Evolutionary conservation across 768 basidiomycete genomes (phyloP).

Genomic region (Paxillus ammoniavirescens): DNA sequence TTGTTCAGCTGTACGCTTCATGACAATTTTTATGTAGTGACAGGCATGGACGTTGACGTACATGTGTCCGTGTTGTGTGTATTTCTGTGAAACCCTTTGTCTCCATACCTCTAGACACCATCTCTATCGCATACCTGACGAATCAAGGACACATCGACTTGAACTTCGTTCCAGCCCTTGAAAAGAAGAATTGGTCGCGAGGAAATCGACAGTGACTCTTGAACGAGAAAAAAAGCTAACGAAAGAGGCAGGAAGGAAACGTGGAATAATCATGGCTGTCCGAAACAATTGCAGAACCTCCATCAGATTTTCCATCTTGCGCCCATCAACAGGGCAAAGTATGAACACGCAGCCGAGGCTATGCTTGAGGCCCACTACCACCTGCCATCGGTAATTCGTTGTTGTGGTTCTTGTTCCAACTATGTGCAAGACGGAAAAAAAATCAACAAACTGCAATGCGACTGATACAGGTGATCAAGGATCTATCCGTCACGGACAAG

Average conservation of each 20-base stretch:
- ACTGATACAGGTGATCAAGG: background rate
- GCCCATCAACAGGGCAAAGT: no score
- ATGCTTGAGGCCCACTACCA: background rate
- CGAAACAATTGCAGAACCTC: background rate
- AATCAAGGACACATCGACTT: background rate
- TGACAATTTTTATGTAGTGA: background rate
- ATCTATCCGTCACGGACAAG: background rate
- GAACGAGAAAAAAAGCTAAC: background rate
- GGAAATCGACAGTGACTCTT: no score
- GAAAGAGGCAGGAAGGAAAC: background rate
- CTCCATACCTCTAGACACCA: background rate
- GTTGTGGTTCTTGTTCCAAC: background rate
- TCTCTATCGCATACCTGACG: background rate
- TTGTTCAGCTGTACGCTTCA: constrained; percentile 1
- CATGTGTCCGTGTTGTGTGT: no score
- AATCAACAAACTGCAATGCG: background rate
- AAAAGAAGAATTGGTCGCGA: background rate
- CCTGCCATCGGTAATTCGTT: no score
- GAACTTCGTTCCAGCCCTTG: background rate
- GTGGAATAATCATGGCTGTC: background rate
- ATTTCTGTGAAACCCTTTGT: no score
- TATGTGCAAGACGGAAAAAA: background rate
- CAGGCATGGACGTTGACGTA: no score
- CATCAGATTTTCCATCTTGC: no score
- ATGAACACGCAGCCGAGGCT: background rate